A percentile compares a stretch with the other conserved stretches of the same genome.
Evolutionary conservation across 2,329 filamentous ascomycete species (phyloP).

Genomic region (Claviceps sp.): DNA sequence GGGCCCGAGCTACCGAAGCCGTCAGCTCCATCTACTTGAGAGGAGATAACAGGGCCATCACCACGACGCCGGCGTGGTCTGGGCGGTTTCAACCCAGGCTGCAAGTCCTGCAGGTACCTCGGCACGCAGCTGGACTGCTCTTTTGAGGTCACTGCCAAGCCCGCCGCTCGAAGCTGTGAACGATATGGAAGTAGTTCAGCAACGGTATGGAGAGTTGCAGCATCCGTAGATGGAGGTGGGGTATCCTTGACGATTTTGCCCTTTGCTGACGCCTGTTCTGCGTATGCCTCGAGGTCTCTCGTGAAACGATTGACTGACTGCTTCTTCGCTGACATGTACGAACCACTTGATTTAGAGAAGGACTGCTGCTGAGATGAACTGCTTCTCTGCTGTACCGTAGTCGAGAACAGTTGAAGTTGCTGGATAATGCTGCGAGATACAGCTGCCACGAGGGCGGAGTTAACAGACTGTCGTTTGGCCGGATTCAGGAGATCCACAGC

Average conservation of each 20-base stretch:
- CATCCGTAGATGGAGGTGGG: slow-evolving; percentile 26
- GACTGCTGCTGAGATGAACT: background rate
- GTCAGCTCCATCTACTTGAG: slow-evolving; percentile 18
- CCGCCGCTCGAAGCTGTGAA: slow-evolving; percentile 37
- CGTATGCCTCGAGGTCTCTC: slow-evolving; percentile 17
- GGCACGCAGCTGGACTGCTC: slow-evolving; percentile 24
- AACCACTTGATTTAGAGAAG: slow-evolving; percentile 10
- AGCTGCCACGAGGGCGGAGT: slow-evolving; percentile 29
- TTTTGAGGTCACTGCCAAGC: slow-evolving; percentile 41
- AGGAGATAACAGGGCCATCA: background rate
- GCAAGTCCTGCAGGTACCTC: slow-evolving; percentile 7
- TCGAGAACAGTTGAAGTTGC: slow-evolving; percentile 27
- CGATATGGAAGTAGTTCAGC: slow-evolving; percentile 39
- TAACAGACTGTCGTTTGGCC: slow-evolving; percentile 19
- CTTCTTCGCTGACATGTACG: slow-evolving; percentile 30
- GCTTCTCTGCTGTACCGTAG: slow-evolving; percentile 6
- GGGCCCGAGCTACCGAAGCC: slow-evolving; percentile 7
- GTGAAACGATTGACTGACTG: slow-evolving; percentile 25
- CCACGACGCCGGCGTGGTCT: background rate
- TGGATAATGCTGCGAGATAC: slow-evolving; percentile 32
- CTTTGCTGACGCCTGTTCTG: slow-evolving; percentile 21
- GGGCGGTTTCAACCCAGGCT: background rate
- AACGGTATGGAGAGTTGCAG: slow-evolving; percentile 35
- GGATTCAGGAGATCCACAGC: slow-evolving; percentile 7
- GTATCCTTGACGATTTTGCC: slow-evolving; percentile 26